Conservation (phyloP, 2,329 filamentous ascomycete species). For the Pseudopyrenochaeta lycopersici region DNA sequence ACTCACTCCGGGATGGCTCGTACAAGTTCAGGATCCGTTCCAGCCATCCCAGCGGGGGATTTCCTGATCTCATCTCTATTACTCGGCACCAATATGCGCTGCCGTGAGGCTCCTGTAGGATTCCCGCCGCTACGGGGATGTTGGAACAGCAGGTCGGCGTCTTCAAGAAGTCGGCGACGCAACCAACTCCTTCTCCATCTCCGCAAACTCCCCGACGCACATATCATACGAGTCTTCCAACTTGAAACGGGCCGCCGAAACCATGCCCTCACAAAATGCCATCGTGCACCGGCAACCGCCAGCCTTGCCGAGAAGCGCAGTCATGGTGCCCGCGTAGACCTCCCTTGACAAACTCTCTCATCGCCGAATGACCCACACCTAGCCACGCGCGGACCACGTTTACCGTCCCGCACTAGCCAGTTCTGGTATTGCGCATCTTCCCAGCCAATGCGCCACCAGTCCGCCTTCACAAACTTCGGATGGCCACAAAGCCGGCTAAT, state of each 20-base stretch:
- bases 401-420: constrained; percentile 17
- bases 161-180: constrained; percentile 6
- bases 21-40: not conserved
- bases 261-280: not conserved
- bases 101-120: not conserved
- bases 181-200: not conserved
- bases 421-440: constrained; percentile 12
- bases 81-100: not conserved
- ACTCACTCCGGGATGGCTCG: not conserved
- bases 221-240: constrained; percentile 10
- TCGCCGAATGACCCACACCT: constrained; percentile 19
- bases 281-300: not conserved
- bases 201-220: constrained; percentile 1
- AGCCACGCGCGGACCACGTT: constrained; percentile 21
- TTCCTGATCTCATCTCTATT: not conserved
- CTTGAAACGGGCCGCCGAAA: constrained; percentile 4
- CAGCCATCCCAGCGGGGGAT: not conserved
- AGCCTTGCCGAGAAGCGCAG: constrained; percentile 3
- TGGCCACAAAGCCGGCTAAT: constrained; percentile 16
- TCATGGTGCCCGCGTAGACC: constrained; percentile 4
- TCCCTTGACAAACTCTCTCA: constrained; percentile 1
- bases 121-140: not conserved
- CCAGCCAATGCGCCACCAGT: constrained; percentile 20
- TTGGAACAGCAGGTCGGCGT: not conserved
- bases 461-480: constrained; percentile 4